Evolutionary conservation across 2,329 filamentous ascomycete genomes (phyloP), one percentile per base, ranked within the genome.

Genomic region (Ramichloridium luteum): DNA sequence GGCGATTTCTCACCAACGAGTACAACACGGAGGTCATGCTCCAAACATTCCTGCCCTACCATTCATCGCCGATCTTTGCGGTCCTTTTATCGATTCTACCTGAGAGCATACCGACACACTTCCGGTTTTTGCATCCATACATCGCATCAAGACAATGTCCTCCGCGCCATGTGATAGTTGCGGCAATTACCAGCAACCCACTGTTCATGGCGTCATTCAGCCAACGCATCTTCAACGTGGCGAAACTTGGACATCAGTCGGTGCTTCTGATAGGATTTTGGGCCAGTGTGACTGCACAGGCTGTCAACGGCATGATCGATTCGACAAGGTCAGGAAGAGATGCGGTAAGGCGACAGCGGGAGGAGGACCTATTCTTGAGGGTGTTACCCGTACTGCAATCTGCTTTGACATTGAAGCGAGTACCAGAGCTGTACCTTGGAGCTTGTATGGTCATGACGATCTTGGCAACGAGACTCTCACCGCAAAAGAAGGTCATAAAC

Each of bases 1-100:
- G 90, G 50, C 71, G 88, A 49, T 98, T 96, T 51, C 92, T 86
- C 46, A 75, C 93, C 31, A 90, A 98, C 54, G 83, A 96, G 56
- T 78, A 85, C 59, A 96, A 93, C 56, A 88, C 83, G 3, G 65
- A 72, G 3, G 70, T 70, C 18, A 62, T 93, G 10, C 65, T 96
- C 26, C 70, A 86, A 44, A 82, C 86, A 3, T 96, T 96, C 55
- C 67, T 98, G 4, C 90, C 90, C 2, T 96, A 93, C 57, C 86
- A 98, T 55, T 76, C 77, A 5, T 79, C 83, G 17, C 80, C 81
- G 4, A 74, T 83, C 10, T 98, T 98, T 55, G 68, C 80, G 28
- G 86, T 83, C 2, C 65, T 96, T 5, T 66, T 98, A 15, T 86
- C 84, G 2, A 92, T 98, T 36, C 64, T 98, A 9, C 85, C 90